Conservation (phyloP, 2,329 filamentous ascomycete species). For the Truncatella angustata region DNA sequence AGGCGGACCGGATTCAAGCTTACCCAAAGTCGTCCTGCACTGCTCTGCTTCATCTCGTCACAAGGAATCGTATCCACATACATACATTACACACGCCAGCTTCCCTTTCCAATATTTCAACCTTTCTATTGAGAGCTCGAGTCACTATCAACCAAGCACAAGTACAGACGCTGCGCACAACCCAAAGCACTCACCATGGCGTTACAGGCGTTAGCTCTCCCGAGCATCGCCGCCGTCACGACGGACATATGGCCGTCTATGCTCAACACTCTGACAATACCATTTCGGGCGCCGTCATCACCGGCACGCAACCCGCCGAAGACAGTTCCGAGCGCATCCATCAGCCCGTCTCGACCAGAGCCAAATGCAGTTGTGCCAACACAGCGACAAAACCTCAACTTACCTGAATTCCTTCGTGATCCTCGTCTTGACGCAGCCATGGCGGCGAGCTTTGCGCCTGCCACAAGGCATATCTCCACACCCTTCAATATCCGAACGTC, state of each 20-base stretch:
- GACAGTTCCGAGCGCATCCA: not conserved
- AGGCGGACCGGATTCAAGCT: no score
- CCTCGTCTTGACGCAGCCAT: constrained; percentile 19
- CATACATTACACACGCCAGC: not conserved
- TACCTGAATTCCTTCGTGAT: constrained; percentile 35
- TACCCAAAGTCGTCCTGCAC: no score
- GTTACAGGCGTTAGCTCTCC: constrained; percentile 26
- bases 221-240: constrained; percentile 41
- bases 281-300: constrained; percentile 28
- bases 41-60: no score
- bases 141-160: constrained; percentile 5
- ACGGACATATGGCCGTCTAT: constrained; percentile 47
- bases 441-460: constrained; percentile 12
- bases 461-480: constrained; percentile 18
- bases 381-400: constrained; percentile 17
- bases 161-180: constrained; percentile 12
- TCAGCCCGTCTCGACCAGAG: constrained; percentile 4
- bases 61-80: not conserved
- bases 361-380: not conserved
- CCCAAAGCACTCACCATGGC: constrained; percentile 24
- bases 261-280: constrained; percentile 35
- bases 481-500: constrained; percentile 31
- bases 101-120: constrained; percentile 9
- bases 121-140: constrained; percentile 8
- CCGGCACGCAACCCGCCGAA: constrained; percentile 6